Evolutionary conservation across 805 yeast genomes (phyloP).

Genomic region (Ogataea chonburiensis): DNA sequence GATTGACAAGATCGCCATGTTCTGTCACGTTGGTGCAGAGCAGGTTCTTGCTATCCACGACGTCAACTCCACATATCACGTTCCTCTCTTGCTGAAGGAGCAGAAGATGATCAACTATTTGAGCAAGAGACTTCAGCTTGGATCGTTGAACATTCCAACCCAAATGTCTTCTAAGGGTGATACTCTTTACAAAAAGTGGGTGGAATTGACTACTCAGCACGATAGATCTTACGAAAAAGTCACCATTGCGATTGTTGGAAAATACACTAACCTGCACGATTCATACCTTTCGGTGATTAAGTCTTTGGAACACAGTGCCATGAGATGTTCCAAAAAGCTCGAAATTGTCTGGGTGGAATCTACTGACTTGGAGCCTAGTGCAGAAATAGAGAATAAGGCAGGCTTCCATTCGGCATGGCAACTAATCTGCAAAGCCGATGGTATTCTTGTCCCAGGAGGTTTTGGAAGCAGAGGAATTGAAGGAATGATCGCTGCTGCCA

Average conservation of each 20-base stretch:
- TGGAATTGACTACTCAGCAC: slow-evolving; percentile 68
- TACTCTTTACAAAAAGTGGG: slow-evolving; percentile 74
- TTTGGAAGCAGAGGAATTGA: slow-evolving; percentile 97
- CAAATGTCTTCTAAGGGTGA: slow-evolving; percentile 66
- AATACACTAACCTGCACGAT: slow-evolving; percentile 93
- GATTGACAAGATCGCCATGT: slow-evolving; percentile 96
- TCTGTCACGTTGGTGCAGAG: slow-evolving; percentile 97
- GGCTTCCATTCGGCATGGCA: slow-evolving; percentile 96
- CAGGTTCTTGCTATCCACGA: slow-evolving; percentile 97
- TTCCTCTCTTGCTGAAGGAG: slow-evolving; percentile 85
- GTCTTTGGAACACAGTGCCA: slow-evolving; percentile 91
- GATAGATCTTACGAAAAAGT: slow-evolving; percentile 85
- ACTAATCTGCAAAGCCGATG: slow-evolving; percentile 87
- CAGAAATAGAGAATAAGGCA: slow-evolving; percentile 61
- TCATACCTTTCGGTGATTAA: slow-evolving; percentile 93
- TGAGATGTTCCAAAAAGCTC: slow-evolving; percentile 81
- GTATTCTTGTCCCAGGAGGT: slow-evolving; percentile 97
- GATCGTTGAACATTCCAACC: slow-evolving; percentile 42
- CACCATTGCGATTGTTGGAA: slow-evolving; percentile 95
- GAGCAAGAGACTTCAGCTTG: slow-evolving; percentile 62
- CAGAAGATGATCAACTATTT: slow-evolving; percentile 80
- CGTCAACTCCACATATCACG: slow-evolving; percentile 95
- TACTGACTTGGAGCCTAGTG: slow-evolving; percentile 76
- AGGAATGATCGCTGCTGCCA: slow-evolving; percentile 96
- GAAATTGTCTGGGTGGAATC: slow-evolving; percentile 97